Base-by-base conservation (phyloP, 1,284 basidiomycete species). In the Pseudozyma hubeiensis region DNA sequence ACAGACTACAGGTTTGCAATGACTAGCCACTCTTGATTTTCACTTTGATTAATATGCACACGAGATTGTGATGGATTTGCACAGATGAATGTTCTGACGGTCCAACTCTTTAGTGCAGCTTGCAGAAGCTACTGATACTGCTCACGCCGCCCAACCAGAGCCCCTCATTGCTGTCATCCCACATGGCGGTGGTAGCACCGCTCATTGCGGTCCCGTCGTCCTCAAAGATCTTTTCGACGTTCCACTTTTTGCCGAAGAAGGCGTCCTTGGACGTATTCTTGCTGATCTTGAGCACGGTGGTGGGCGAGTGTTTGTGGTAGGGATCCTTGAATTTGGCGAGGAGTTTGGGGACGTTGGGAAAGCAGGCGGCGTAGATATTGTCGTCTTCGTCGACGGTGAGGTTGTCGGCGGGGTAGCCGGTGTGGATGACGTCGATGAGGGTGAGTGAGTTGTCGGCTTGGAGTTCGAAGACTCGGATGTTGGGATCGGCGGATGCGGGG, bases 211-310 rank as follows among this genome's bases (percentile, higher is more conserved):
- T 47, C 13, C 75, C 75, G 39, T 76, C 70, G 48, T 80, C 78
- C 59, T 81, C 78, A 24, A 81, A 33, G 5, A 76, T 6, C 46
- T 77, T 73, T 16, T 77, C 70, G 7, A 78, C 72, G n/a, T 65
- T 78, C 55, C 67, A 80, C 53, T 81, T 81, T 14, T 77, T 66
- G 1, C 79, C 79, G 30, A 64, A 80, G 47, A 81, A 81, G 40
- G 54, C 63, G 14, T 77, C 75, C 40, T 66, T 45, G 5, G 50
- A 76, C 13, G 58, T 46, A 30, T 79, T 79, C 41, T 59, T 63
- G 60, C 65, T 76, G 56, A 81, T 57, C 56, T 69, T 68, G 16
- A 77, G 40, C n/a, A 78, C 56, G 10, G 72, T 66, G 7, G 51
- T 52, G 9, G 78, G 68, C n/a, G 64, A 29, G n/a, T 51, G 52